Evolutionary conservation across 768 basidiomycete genomes (phyloP).

Genomic region (Termitomyces sp.): DNA sequence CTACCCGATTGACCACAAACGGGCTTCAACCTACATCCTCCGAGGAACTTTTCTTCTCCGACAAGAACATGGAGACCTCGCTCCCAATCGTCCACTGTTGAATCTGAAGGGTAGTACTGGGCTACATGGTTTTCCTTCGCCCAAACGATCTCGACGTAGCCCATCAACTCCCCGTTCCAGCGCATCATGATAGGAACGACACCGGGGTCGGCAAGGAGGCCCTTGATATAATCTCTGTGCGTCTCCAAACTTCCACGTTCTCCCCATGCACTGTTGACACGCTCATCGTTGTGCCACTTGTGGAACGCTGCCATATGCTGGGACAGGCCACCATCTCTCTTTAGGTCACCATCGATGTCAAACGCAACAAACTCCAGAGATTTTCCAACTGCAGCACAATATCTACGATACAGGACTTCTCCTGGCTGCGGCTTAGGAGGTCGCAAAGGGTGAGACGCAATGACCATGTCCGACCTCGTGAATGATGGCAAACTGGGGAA

Average conservation of each 20-base stretch:
- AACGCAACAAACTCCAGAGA: constrained; percentile 27
- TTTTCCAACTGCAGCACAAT: constrained; percentile 24
- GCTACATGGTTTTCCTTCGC: constrained; percentile 35
- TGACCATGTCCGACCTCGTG: constrained; percentile 40
- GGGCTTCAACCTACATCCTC: constrained; percentile 26
- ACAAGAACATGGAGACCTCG: constrained; percentile 38
- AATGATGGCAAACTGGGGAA: constrained; percentile 35
- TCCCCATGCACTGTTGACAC: constrained; percentile 40
- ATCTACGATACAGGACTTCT: constrained; percentile 36
- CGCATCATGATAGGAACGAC: constrained; percentile 36
- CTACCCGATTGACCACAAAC: neutral
- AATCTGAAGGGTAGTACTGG: constrained; percentile 20
- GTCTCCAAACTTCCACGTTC: constrained; percentile 38
- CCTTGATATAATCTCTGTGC: constrained; percentile 34
- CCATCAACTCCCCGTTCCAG: constrained; percentile 40
- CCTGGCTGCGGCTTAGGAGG: constrained; percentile 38
- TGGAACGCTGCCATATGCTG: constrained; percentile 39
- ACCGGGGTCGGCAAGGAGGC: constrained; percentile 29
- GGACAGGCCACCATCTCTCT: constrained; percentile 16
- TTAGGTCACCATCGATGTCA: constrained; percentile 21
- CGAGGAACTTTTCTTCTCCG: constrained; percentile 42
- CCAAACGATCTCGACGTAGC: constrained; percentile 41
- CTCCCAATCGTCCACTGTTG: constrained; percentile 22
- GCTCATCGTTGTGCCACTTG: constrained; percentile 44
- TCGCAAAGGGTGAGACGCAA: constrained; percentile 45